These are phyloP conservation scores for Aspergillus bombycis DNA, from an alignment of 2,329 filamentous ascomycete genomes.

Conservation along the genomic window DNA sequence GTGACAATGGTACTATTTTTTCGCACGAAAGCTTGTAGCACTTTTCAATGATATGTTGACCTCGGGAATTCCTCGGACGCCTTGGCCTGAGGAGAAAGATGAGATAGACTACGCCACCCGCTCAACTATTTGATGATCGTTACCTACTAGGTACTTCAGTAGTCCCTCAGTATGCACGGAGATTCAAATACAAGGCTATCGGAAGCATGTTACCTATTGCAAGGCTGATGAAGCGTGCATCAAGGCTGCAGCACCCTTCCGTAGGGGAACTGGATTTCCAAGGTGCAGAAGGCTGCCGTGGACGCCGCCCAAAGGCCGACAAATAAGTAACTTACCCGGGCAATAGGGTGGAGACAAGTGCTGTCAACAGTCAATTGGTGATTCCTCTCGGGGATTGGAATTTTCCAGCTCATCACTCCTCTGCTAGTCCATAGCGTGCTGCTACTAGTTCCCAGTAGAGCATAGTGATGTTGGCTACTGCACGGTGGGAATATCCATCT, in stretches of 20 bases:
- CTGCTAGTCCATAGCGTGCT: slow-evolving; percentile 6
- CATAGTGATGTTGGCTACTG: slow-evolving; percentile 15
- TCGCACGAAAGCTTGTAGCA: neutral
- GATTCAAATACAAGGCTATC: neutral
- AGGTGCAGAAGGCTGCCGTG: neutral
- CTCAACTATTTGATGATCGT: neutral
- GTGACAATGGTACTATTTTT: neutral
- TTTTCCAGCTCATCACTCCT: neutral
- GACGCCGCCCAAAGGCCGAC: neutral
- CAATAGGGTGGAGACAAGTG: neutral
- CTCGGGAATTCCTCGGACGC: neutral
- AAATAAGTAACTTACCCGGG: slow-evolving; percentile 1
- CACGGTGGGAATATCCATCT: slow-evolving; percentile 8
- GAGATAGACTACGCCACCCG: neutral
- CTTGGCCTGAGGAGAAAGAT: neutral
- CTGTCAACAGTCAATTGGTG: slow-evolving; percentile 3
- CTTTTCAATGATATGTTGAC: neutral
- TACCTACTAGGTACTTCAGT: neutral
- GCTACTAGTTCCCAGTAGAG: slow-evolving; percentile 8
- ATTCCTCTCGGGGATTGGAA: neutral
- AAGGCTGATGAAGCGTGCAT: neutral
- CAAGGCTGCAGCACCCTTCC: neutral
- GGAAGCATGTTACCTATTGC: neutral
- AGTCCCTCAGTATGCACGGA: neutral
- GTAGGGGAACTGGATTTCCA: neutral